phyloP scores from a whole-genome alignment of 495 filamentous ascomycete species.

The Hypoxylon fragiforme region DNA sequence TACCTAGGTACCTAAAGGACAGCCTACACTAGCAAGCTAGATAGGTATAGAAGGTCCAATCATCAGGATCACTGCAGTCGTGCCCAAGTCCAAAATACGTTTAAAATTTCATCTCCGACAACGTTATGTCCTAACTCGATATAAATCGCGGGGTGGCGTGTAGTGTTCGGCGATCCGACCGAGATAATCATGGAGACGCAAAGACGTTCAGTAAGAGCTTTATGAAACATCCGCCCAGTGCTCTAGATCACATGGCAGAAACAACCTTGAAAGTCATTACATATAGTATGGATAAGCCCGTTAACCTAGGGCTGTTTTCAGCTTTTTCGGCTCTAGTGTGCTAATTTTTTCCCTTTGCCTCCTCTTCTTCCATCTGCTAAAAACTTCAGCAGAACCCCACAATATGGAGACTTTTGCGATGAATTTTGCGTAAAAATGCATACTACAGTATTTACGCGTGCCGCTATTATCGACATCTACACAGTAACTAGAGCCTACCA shows the following conservation, averaged over 20 bases:
- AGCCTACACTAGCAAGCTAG: no score
- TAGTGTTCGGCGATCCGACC: no score
- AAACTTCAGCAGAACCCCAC: constrained; percentile 27
- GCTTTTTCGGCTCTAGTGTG: neutral
- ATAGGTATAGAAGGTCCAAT: no score
- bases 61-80: no score
- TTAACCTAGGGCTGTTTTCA: neutral
- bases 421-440: no score
- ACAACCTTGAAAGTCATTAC: neutral
- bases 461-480: constrained; percentile 32
- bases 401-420: constrained; percentile 19
- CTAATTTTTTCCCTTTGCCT: neutral
- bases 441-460: constrained; percentile 28
- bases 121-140: neutral
- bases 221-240: no score
- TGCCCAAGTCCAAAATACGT: no score
- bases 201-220: no score
- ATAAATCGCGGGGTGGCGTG: constrained; percentile 3
- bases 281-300: no score
- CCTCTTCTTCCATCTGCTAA: constrained; percentile 6
- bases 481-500: no score
- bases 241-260: neutral
- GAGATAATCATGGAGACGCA: no score
- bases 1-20: neutral
- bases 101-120: no score